Evolutionary conservation across 108 stramenopile genomes (phyloP).

Genomic region (Nitzschia palea): DNA sequence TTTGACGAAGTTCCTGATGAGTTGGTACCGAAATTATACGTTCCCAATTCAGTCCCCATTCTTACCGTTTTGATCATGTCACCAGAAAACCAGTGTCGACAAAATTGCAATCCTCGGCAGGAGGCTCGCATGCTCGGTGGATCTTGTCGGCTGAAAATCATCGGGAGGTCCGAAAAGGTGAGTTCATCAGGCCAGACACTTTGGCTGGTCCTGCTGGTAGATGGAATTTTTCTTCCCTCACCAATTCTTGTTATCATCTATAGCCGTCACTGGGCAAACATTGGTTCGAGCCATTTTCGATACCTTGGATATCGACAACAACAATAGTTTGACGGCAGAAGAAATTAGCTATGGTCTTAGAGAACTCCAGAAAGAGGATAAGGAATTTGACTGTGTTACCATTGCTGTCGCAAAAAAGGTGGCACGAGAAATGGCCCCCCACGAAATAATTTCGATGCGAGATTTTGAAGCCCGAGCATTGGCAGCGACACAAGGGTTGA

Average conservation of each 20-base stretch:
- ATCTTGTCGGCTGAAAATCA: conserved; percentile 31
- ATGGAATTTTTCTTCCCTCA: no score
- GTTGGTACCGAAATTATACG: conserved; percentile 40
- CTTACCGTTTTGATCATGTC: conserved; percentile 38
- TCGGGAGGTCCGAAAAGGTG: conserved; percentile 20
- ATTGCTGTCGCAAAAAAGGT: conserved; percentile 30
- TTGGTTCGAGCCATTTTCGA: conserved; percentile 39
- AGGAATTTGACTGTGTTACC: conserved; percentile 28
- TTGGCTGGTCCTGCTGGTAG: no score
- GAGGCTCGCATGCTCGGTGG: conserved; percentile 41
- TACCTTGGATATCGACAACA: not conserved
- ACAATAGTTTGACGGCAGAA: conserved; percentile 1
- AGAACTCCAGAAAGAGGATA: conserved; percentile 16
- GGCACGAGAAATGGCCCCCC: conserved; percentile 13
- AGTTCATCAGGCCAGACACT: no score
- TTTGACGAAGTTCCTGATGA: conserved; percentile 51
- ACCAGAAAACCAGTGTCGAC: conserved; percentile 5
- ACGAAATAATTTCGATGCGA: conserved; percentile 13
- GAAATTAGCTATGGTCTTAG: conserved; percentile 12
- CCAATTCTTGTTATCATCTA: not conserved
- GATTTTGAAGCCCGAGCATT: conserved; percentile 25
- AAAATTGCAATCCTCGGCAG: conserved; percentile 21
- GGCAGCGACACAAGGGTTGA: conserved; percentile 4
- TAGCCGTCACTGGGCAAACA: conserved; percentile 15
- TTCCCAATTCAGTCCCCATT: conserved; percentile 62